Percentiles rank a stretch among this genome's conserved stretches.
These are phyloP conservation scores for Oropetium thomaeum DNA, from an alignment of 176 grass and related monocot species.

Conservation along the genomic window DNA sequence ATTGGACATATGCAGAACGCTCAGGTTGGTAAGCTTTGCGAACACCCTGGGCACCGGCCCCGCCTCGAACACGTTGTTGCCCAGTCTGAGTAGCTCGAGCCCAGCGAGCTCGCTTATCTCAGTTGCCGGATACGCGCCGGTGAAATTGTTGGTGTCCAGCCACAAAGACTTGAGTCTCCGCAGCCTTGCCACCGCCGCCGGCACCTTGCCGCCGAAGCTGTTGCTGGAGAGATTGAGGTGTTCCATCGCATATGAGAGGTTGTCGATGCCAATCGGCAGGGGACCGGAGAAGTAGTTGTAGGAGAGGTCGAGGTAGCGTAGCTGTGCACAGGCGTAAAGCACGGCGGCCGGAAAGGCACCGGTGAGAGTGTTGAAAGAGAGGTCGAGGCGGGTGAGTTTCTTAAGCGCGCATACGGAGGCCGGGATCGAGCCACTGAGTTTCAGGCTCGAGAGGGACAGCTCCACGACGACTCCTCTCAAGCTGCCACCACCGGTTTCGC, in stretches of 20 bases:
- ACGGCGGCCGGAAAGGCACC: slow-evolving; percentile 39
- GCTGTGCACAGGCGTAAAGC: slow-evolving; percentile 49
- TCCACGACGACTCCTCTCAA: slow-evolving; percentile 10
- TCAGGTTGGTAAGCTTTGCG: slow-evolving; percentile 36
- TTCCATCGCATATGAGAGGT: slow-evolving; percentile 27
- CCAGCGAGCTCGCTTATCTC: slow-evolving; percentile 32
- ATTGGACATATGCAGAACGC: slow-evolving; percentile 8
- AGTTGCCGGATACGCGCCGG: slow-evolving; percentile 40
- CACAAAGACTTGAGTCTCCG: slow-evolving; percentile 19
- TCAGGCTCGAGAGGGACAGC: background rate
- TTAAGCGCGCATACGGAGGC: slow-evolving; percentile 39
- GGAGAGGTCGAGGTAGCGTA: slow-evolving; percentile 55
- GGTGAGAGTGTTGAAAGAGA: slow-evolving; percentile 52
- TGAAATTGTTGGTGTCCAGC: slow-evolving; percentile 50
- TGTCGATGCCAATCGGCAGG: slow-evolving; percentile 43
- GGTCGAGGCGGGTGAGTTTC: slow-evolving; percentile 50
- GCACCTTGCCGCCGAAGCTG: slow-evolving; percentile 44
- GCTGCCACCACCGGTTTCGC: background rate
- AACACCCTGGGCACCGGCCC: slow-evolving; percentile 31
- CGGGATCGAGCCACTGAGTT: slow-evolving; percentile 35
- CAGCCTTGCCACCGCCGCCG: slow-evolving; percentile 25
- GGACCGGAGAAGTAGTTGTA: slow-evolving; percentile 42
- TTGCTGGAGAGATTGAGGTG: slow-evolving; percentile 60
- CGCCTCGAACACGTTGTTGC: slow-evolving; percentile 30
- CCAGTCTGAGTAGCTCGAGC: slow-evolving; percentile 37